These are phyloP conservation scores for Pythium pyrilobum DNA, from an alignment of 352 stramenopile species.

Conservation along the genomic window DNA sequence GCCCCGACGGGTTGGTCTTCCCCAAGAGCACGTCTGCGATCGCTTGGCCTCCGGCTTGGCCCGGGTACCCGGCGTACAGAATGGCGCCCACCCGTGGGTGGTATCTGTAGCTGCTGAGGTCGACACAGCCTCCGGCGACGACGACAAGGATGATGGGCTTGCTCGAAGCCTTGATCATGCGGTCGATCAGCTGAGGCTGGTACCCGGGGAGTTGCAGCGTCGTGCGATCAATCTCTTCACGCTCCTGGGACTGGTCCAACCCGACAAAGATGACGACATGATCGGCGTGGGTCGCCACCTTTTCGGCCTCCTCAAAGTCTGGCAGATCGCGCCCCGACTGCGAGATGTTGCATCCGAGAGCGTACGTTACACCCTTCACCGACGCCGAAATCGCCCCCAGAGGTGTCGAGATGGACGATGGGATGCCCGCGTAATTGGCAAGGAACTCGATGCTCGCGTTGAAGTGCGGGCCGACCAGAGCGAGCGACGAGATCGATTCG, in stretches of 20 bases:
- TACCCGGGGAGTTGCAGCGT: slow-evolving; percentile 54
- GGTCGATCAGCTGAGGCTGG: slow-evolving; percentile 57
- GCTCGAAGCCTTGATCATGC: slow-evolving; percentile 34
- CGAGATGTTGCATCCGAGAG: slow-evolving; percentile 53
- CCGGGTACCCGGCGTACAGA: slow-evolving; percentile 62
- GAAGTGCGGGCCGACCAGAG: slow-evolving; percentile 76
- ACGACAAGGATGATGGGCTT: slow-evolving; percentile 76
- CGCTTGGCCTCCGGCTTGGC: slow-evolving; percentile 59
- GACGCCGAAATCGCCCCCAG: slow-evolving; percentile 36
- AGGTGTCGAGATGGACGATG: slow-evolving; percentile 55
- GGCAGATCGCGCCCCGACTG: slow-evolving; percentile 27
- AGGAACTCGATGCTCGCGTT: slow-evolving; percentile 51
- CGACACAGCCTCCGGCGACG: slow-evolving; percentile 71
- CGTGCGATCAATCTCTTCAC: slow-evolving; percentile 62
- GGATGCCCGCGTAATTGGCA: slow-evolving; percentile 71
- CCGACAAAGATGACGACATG: slow-evolving; percentile 65
- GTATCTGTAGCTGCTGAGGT: slow-evolving; percentile 52
- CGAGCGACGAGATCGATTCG: slow-evolving; percentile 29
- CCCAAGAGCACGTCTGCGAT: slow-evolving; percentile 79
- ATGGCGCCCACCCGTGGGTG: slow-evolving; percentile 61
- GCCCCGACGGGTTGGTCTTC: slow-evolving; percentile 53
- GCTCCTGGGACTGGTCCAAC: slow-evolving; percentile 53
- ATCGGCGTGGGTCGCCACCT: slow-evolving; percentile 24
- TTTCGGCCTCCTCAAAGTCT: slow-evolving; percentile 46
- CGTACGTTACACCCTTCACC: slow-evolving; percentile 26